A percentile compares a stretch with the other conserved stretches of the same genome.
Conservation (phyloP, 2,329 filamentous ascomycete genomes). For the Cladosporium sp. region DNA sequence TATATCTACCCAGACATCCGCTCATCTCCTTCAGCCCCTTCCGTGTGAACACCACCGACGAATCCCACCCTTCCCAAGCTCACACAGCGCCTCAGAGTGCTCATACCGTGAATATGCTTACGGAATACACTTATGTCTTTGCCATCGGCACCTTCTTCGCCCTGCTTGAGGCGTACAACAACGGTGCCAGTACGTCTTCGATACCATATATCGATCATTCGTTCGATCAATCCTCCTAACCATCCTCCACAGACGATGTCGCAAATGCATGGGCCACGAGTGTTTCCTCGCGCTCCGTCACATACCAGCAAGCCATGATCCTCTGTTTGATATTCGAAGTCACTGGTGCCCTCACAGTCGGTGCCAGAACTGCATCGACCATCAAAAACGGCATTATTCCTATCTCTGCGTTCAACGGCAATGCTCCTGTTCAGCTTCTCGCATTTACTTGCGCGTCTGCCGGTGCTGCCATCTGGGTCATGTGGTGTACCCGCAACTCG, state of each 20-base stretch:
- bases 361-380: constrained; percentile 58
- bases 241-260: constrained; percentile 45
- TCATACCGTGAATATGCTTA: constrained; percentile 38
- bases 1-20: constrained; percentile 3
- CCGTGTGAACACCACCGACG: constrained; percentile 1
- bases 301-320: constrained; percentile 53
- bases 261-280: constrained; percentile 57
- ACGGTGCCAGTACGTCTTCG: constrained; percentile 48
- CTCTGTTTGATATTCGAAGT: constrained; percentile 54
- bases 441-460: constrained; percentile 48
- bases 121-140: constrained; percentile 63
- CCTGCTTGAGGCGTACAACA: constrained; percentile 67
- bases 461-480: constrained; percentile 59
- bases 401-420: constrained; percentile 47
- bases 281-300: constrained; percentile 53
- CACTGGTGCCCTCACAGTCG: constrained; percentile 53
- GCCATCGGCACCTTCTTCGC: constrained; percentile 66
- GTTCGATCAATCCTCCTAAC: neutral
- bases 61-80: neutral
- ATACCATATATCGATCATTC: neutral
- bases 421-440: constrained; percentile 45
- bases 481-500: constrained; percentile 55
- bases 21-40: neutral
- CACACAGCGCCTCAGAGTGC: neutral
- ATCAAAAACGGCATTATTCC: constrained; percentile 62